Evolutionary conservation across 179 eudicot species (phyloP).

Genomic region (Amaranthus tricolor): DNA sequence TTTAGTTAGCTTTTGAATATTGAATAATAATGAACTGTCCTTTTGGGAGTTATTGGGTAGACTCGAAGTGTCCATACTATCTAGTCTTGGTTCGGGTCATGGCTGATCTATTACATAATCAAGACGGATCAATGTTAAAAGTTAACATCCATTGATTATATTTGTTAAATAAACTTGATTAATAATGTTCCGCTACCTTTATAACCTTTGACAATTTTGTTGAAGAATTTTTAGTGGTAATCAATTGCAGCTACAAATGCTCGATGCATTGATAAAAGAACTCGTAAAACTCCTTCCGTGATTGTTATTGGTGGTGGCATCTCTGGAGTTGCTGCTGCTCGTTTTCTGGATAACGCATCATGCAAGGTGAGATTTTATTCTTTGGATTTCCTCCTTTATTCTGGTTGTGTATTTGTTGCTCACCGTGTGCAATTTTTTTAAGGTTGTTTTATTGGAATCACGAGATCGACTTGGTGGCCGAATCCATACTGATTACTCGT

Average conservation of each 20-base stretch:
- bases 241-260: slow-evolving; percentile 45
- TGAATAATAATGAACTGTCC: too few species aligned
- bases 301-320: slow-evolving; percentile 98
- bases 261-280: slow-evolving; percentile 41
- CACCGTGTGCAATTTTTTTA: slow-evolving; percentile 20
- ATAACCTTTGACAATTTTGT: not conserved
- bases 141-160: too few species aligned
- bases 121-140: too few species aligned
- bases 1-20: too few species aligned
- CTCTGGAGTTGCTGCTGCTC: slow-evolving; percentile 95
- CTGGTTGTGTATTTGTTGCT: slow-evolving; percentile 1
- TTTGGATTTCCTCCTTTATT: slow-evolving; percentile 1
- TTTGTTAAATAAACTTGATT: too few species aligned
- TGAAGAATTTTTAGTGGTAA: not conserved
- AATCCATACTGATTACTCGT: slow-evolving; percentile 91
- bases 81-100: too few species aligned
- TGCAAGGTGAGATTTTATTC: slow-evolving; percentile 44
- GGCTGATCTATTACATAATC: too few species aligned
- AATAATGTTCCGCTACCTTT: too few species aligned
- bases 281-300: slow-evolving; percentile 55
- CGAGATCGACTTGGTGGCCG: slow-evolving; percentile 97
- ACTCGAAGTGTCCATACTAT: too few species aligned
- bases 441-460: slow-evolving; percentile 91
- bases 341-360: slow-evolving; percentile 64
- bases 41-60: too few species aligned